Evolutionary conservation across 306 rosid species (phyloP).

Genomic region (Abrus pulchellus): DNA sequence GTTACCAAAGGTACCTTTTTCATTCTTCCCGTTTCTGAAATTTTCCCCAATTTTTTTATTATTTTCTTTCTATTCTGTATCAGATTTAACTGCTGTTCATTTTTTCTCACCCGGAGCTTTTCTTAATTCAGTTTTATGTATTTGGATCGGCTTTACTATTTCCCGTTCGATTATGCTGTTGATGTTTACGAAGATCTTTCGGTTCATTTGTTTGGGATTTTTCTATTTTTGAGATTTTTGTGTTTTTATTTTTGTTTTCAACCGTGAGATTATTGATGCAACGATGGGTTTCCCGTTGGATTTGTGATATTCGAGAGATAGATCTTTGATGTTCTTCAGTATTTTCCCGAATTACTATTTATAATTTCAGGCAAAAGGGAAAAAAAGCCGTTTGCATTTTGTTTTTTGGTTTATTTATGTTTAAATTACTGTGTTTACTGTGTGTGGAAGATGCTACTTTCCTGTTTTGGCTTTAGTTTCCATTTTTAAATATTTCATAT

Average conservation of each 20-base stretch:
- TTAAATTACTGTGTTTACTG: not conserved
- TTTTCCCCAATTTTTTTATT: not conserved
- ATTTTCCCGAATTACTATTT: conserved; percentile 14
- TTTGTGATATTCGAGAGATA: conserved; percentile 29
- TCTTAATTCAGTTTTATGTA: conserved; percentile 26
- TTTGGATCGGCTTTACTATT: conserved; percentile 46
- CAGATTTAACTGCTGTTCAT: not conserved
- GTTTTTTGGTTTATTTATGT: not conserved
- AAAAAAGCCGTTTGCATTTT: conserved; percentile 8
- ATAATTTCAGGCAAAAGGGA: not conserved
- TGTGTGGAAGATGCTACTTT: conserved; percentile 15
- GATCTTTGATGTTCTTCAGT: conserved; percentile 45
- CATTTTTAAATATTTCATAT: not conserved
- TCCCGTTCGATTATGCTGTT: conserved; percentile 1
- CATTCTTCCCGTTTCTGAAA: not conserved
- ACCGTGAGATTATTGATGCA: not conserved
- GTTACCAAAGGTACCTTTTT: conserved; percentile 48
- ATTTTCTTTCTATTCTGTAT: conserved; percentile 5
- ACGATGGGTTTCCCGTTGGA: conserved; percentile 22
- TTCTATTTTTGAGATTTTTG: not conserved
- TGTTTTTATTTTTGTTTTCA: not conserved
- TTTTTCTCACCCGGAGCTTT: not conserved
- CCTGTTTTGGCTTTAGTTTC: conserved; percentile 29
- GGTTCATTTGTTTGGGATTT: conserved; percentile 9
- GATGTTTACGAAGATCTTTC: conserved; percentile 3